Base-by-base conservation (phyloP, 208 protist genomes). In the Trypanosoma congolense region DNA sequence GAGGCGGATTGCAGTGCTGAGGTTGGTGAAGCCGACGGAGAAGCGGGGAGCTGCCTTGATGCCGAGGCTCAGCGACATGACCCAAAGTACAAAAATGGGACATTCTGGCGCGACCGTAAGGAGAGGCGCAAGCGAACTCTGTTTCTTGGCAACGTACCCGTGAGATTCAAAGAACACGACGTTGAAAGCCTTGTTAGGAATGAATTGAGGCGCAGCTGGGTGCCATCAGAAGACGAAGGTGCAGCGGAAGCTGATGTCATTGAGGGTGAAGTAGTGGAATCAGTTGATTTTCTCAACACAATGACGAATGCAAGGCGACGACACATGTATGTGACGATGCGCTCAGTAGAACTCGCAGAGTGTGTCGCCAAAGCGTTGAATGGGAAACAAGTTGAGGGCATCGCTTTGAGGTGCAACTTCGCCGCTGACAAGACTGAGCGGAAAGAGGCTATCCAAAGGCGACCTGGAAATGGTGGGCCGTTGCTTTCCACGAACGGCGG, bases 21-120 rank as follows among this genome's bases (percentile, higher is more conserved):
- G 2, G 30, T 21, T 33, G 36, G 28, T 16, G 10, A 22, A 53
- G n/a, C 30, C 19, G 19, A 6, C 24, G 29, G 53, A 30, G 36
- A 16, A 12, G 36, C 28, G 4, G 38, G 2, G 18, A 18, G 19
- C 3, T 46, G 35, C 24, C n/a, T 56, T 18, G 24, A 25, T 3
- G 44, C 30, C 14, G 28, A 9, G 19, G 10, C 6, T 19, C 18
- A 77, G 43, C 79, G 88, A 14, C 88, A 92, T 59, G 82, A 95
- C 62, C 88, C 88, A 31, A 77, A 73, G 52, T 95, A 89, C 51
- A 81, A 41, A 28, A 77, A 84, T 25, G 88, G 84, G n/a, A 95
- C 80, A 0, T 95, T 91, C 55, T 95, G 84, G 85, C 62, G 79
- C 2, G 69, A 65, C 5, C 83, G 84, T 12, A 95, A 92, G 69